These are phyloP conservation scores for Colletotrichum incanum DNA, from an alignment of 2,329 filamentous ascomycete species.

Conservation along the genomic window DNA sequence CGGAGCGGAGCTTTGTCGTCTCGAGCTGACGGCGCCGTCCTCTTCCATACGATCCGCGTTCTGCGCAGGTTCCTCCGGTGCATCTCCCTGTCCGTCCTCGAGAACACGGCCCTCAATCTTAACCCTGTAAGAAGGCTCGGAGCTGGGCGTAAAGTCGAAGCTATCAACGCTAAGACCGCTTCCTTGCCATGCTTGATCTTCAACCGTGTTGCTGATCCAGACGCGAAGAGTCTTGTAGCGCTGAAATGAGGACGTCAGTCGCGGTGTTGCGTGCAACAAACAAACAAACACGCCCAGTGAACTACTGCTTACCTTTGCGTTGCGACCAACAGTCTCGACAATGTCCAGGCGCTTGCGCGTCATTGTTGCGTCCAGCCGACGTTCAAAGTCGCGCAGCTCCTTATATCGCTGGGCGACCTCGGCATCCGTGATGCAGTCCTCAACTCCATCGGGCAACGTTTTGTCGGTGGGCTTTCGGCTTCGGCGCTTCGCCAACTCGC, in stretches of 20 bases:
- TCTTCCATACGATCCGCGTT: slow-evolving; percentile 63
- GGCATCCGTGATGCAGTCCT: slow-evolving; percentile 81
- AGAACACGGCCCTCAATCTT: slow-evolving; percentile 92
- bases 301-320: slow-evolving; percentile 72
- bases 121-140: slow-evolving; percentile 87
- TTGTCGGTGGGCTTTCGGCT: slow-evolving; percentile 95
- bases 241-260: slow-evolving; percentile 54
- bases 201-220: slow-evolving; percentile 95
- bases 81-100: slow-evolving; percentile 74
- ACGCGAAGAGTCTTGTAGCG: slow-evolving; percentile 89
- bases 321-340: slow-evolving; percentile 83
- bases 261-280: not conserved
- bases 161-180: slow-evolving; percentile 78
- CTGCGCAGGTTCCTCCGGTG: slow-evolving; percentile 41
- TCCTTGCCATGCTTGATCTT: slow-evolving; percentile 94
- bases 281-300: not conserved
- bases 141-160: slow-evolving; percentile 85
- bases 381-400: slow-evolving; percentile 88
- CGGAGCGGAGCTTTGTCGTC: slow-evolving; percentile 54
- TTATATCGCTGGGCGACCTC: slow-evolving; percentile 85
- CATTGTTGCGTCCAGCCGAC: slow-evolving; percentile 90
- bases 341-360: slow-evolving; percentile 95
- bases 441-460: slow-evolving; percentile 91
- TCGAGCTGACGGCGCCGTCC: slow-evolving; percentile 48
- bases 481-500: slow-evolving; percentile 77